phyloP scores from a whole-genome alignment of 208 protist genomes.

The Leishmania turanica region DNA sequence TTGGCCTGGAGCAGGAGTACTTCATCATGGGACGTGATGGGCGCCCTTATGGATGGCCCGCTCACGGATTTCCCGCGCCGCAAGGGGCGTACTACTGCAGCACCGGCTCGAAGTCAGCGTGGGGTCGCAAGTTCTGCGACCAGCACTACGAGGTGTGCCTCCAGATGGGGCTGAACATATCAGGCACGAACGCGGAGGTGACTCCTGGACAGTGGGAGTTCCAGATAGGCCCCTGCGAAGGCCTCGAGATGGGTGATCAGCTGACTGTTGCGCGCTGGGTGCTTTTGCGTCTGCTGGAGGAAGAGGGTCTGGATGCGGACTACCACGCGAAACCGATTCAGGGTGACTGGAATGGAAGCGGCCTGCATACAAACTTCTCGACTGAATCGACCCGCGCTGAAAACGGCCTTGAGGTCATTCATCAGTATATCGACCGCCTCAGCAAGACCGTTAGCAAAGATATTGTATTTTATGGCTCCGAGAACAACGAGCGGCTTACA shows the following conservation, averaged over 20 bases:
- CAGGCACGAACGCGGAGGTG: constrained; percentile 97
- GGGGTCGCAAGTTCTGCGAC: constrained; percentile 89
- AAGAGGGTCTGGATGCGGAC: constrained; percentile 74
- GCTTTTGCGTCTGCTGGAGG: constrained; percentile 82
- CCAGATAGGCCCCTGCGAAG: constrained; percentile 95
- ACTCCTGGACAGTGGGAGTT: constrained; percentile 98
- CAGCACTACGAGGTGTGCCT: constrained; percentile 83
- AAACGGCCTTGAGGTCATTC: constrained; percentile 76
- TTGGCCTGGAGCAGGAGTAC: constrained; percentile 89
- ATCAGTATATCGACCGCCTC: constrained; percentile 78
- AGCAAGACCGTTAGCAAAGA: constrained; percentile 74
- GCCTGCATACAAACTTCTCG: constrained; percentile 98
- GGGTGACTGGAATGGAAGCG: constrained; percentile 98
- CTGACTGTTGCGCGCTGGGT: constrained; percentile 94
- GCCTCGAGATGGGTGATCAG: constrained; percentile 95
- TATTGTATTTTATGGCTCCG: constrained; percentile 85
- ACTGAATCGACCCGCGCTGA: constrained; percentile 89
- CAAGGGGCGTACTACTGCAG: constrained; percentile 98
- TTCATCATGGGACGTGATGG: constrained; percentile 62
- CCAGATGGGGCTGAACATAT: constrained; percentile 84
- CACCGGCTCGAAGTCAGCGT: constrained; percentile 70
- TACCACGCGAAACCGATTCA: constrained; percentile 94
- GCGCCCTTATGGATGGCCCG: constrained; percentile 85
- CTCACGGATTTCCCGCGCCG: constrained; percentile 91
- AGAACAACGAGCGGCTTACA: constrained; percentile 88